Conservation (phyloP, 75 land plant genomes). For the Pinus taeda region DNA sequence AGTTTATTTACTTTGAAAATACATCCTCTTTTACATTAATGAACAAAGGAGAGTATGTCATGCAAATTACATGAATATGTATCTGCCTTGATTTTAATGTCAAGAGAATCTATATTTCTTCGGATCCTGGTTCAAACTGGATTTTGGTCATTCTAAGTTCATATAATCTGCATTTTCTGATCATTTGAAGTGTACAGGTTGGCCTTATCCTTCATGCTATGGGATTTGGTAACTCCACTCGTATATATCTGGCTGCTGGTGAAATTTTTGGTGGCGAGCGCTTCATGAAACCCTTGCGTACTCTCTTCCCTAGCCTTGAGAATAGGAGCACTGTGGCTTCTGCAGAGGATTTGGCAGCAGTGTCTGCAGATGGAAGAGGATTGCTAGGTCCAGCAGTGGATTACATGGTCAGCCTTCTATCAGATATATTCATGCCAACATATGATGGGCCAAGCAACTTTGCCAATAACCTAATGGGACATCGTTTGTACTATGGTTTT, state of each 20-base stretch:
- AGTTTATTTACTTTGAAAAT: too few relatives aligned
- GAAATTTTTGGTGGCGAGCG: conserved; percentile 91
- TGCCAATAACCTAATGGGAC: conserved; percentile 93
- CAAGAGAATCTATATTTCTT: too few relatives aligned
- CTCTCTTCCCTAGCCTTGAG: conserved; percentile 73
- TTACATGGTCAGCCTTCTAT: conserved; percentile 94
- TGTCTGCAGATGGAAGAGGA: conserved; percentile 55
- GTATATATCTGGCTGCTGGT: conserved; percentile 93
- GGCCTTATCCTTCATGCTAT: conserved; percentile 82
- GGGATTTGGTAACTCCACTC: conserved; percentile 89
- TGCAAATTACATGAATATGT: too few relatives aligned
- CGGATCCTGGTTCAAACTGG: too few relatives aligned
- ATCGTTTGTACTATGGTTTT: conserved; percentile 91
- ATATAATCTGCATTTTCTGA: too few relatives aligned
- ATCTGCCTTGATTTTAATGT: too few relatives aligned
- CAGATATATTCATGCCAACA: conserved; percentile 96
- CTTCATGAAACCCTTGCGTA: conserved; percentile 78
- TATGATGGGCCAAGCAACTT: conserved; percentile 99
- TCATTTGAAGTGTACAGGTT: conserved; percentile 48
- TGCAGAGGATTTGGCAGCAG: conserved; percentile 43
- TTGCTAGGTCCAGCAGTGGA: conserved; percentile 89
- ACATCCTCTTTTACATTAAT: too few relatives aligned
- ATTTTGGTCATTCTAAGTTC: too few relatives aligned
- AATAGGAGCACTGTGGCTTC: conserved; percentile 63
- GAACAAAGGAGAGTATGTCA: too few relatives aligned